Percentiles rank a stretch among this genome's conserved stretches.
Evolutionary conservation across 257 asterid species (phyloP).

Genomic region (Solanum etuberosum): DNA sequence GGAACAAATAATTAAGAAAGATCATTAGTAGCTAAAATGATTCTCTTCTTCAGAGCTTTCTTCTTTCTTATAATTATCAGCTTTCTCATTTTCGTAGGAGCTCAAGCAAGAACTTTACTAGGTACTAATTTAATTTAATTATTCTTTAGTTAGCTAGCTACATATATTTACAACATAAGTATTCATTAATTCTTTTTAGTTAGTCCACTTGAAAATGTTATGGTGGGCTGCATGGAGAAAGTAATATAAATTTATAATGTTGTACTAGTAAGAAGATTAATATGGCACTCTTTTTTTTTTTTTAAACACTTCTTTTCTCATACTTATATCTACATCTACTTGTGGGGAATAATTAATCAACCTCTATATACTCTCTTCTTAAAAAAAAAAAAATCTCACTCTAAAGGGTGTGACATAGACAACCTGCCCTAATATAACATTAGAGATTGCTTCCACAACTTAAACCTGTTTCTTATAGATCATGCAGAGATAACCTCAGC

Average conservation of each 20-base stretch:
- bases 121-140: neutral
- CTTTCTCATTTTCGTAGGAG: neutral
- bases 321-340: neutral
- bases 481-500: neutral
- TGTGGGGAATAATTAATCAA: neutral
- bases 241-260: neutral
- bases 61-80: neutral
- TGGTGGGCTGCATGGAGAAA: neutral
- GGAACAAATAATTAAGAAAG: neutral
- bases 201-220: neutral
- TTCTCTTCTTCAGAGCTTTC: neutral
- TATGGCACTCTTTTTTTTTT: neutral
- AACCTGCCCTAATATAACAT: too few relatives aligned
- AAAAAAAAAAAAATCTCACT: too few relatives aligned
- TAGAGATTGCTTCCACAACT: neutral
- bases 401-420: too few relatives aligned
- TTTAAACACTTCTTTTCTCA: neutral
- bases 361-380: too few relatives aligned
- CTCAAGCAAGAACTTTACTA: constrained; percentile 14
- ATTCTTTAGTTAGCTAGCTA: neutral
- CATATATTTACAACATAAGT: neutral
- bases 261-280: neutral
- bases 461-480: too few relatives aligned
- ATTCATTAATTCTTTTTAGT: too few relatives aligned
- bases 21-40: neutral